Conservation (phyloP, 495 filamentous ascomycete species). For the Recurvomyces mirabilis region DNA sequence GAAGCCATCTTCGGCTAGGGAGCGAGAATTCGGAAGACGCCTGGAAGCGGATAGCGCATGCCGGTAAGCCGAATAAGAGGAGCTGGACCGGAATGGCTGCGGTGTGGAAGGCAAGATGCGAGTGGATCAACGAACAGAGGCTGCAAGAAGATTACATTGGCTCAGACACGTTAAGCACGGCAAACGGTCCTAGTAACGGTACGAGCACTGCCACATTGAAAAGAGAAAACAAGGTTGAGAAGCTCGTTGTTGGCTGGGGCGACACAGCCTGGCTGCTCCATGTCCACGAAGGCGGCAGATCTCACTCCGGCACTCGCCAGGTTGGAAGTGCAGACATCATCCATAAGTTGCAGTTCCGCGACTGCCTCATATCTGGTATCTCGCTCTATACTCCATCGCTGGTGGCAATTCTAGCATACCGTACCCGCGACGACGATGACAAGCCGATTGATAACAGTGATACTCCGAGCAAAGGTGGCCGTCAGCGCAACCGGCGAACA, state of each 20-base stretch:
- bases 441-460: constrained; percentile 31
- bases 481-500: constrained; percentile 48
- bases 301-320: constrained; percentile 55
- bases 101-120: constrained; percentile 80
- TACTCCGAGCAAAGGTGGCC: constrained; percentile 47
- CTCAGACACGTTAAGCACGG: constrained; percentile 27
- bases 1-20: constrained; percentile 73
- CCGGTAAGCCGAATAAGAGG: constrained; percentile 65
- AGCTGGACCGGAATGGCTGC: constrained; percentile 90
- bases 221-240: constrained; percentile 47
- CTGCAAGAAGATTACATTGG: constrained; percentile 45
- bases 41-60: constrained; percentile 93
- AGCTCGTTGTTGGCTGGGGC: constrained; percentile 87
- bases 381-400: constrained; percentile 90
- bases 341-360: constrained; percentile 77
- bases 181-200: constrained; percentile 7
- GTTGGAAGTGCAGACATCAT: constrained; percentile 76
- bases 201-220: constrained; percentile 9
- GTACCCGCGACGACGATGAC: constrained; percentile 58
- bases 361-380: constrained; percentile 94
- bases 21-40: constrained; percentile 64
- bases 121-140: constrained; percentile 80
- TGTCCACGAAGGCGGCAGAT: constrained; percentile 64
- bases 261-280: constrained; percentile 92
- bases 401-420: constrained; percentile 80